A percentile compares a stretch with the other conserved stretches of the same genome.
phyloP scores from a whole-genome alignment of 139 green algal species.

The Limnomonas spitsbergensis region DNA sequence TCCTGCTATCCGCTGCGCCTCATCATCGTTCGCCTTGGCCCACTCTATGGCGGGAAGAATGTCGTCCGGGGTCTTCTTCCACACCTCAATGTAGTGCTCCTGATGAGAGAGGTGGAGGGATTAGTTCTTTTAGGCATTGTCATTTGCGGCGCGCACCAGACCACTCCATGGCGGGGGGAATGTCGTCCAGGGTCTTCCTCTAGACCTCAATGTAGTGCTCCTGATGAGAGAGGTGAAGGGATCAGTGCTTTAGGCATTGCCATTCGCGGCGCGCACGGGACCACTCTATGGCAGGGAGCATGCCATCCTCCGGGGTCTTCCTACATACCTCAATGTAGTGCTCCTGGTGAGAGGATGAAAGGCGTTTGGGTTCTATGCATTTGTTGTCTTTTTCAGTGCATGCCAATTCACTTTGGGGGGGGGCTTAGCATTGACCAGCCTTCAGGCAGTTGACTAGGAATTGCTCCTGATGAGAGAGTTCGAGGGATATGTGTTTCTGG shows the following conservation, averaged over 20 bases:
- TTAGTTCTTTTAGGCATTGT: no score
- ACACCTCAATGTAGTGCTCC: constrained; percentile 23
- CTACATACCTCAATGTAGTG: constrained; percentile 26
- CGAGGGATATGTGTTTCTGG: no score
- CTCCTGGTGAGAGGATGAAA: background rate
- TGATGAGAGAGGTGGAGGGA: no score
- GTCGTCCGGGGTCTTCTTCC: constrained; percentile 16
- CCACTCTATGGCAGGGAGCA: constrained; percentile 13
- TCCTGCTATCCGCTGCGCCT: constrained; percentile 8
- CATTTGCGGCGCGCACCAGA: no score
- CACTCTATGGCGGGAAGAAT: constrained; percentile 7
- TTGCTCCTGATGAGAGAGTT: background rate
- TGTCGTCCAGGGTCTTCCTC: constrained; percentile 12
- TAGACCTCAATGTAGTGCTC: constrained; percentile 22
- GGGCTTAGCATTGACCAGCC: no score
- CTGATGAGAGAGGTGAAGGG: no score
- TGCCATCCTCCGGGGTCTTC: constrained; percentile 11
- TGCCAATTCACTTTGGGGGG: no score
- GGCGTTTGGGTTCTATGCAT: no score
- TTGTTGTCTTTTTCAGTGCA: no score
- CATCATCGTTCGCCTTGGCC: constrained; percentile 12
- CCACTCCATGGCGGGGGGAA: constrained; percentile 9
- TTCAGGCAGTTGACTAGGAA: no score
- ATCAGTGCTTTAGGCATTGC: no score
- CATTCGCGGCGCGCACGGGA: no score